These are phyloP conservation scores for Erodium maritimum DNA, from an alignment of 345 rosid species.

Conservation along the genomic window DNA sequence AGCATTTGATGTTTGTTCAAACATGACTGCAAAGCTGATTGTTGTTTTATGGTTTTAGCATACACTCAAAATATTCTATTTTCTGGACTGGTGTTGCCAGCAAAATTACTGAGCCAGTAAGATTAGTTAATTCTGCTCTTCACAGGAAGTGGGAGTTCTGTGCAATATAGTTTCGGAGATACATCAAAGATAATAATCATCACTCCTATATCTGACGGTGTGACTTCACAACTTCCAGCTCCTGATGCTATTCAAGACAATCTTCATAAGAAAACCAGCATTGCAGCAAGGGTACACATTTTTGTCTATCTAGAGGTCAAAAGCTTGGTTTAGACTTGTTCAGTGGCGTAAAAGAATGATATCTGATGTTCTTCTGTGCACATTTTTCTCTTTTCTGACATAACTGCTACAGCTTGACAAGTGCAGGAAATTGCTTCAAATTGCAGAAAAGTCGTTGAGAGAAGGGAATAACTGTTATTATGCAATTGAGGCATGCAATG, in stretches of 20 bases:
- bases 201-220: constrained; percentile 31
- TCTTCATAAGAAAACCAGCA: constrained; percentile 15
- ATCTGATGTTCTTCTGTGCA: background rate
- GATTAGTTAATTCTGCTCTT: constrained; percentile 11
- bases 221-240: constrained; percentile 30
- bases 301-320: background rate
- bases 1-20: no score
- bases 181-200: constrained; percentile 47
- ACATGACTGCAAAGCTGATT: no score
- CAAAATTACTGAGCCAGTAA: background rate
- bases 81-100: no score
- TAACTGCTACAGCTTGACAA: constrained; percentile 45
- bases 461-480: constrained; percentile 42
- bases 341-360: constrained; percentile 1
- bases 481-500: constrained; percentile 85
- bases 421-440: constrained; percentile 42
- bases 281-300: constrained; percentile 29
- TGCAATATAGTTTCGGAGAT: constrained; percentile 60
- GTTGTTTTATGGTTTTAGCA: no score
- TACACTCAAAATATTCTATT: no score
- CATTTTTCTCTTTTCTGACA: constrained; percentile 13
- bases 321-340: background rate
- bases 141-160: constrained; percentile 33
- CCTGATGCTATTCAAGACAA: constrained; percentile 22
- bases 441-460: constrained; percentile 52